Evolutionary conservation across 345 rosid genomes (phyloP).

Genomic region (Camelina laxa): DNA sequence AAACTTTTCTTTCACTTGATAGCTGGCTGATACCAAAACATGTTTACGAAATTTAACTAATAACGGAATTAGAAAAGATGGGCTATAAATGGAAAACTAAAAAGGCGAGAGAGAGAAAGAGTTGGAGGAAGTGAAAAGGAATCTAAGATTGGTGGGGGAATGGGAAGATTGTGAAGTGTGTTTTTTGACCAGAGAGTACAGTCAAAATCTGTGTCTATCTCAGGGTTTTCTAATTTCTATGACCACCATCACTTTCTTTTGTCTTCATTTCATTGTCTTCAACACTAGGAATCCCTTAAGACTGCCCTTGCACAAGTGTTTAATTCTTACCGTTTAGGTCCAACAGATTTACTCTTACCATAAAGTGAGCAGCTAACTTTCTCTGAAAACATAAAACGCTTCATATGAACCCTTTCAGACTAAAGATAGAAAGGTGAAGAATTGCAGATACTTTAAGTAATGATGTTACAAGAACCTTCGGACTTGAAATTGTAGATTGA

Average conservation of each 20-base stretch:
- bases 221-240: conserved; percentile 24
- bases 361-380: no score
- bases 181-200: conserved; percentile 39
- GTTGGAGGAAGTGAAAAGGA: conserved; percentile 36
- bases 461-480: conserved; percentile 7
- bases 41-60: conserved; percentile 15
- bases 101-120: neutral
- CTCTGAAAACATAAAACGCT: neutral
- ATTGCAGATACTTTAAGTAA: neutral
- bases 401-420: neutral
- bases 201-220: conserved; percentile 38
- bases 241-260: conserved; percentile 19
- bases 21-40: conserved; percentile 10
- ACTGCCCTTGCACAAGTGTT: neutral
- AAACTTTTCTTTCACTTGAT: conserved; percentile 32
- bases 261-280: conserved; percentile 39
- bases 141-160: conserved; percentile 45
- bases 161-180: conserved; percentile 43
- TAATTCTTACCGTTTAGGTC: neutral
- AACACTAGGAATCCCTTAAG: neutral
- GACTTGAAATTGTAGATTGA: neutral
- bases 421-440: conserved; percentile 13
- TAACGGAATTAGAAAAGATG: conserved; percentile 27
- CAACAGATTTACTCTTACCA: no score
- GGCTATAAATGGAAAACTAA: conserved; percentile 19